Base-by-base conservation (phyloP, 768 basidiomycete genomes). In the Naganishia vishniacii region DNA sequence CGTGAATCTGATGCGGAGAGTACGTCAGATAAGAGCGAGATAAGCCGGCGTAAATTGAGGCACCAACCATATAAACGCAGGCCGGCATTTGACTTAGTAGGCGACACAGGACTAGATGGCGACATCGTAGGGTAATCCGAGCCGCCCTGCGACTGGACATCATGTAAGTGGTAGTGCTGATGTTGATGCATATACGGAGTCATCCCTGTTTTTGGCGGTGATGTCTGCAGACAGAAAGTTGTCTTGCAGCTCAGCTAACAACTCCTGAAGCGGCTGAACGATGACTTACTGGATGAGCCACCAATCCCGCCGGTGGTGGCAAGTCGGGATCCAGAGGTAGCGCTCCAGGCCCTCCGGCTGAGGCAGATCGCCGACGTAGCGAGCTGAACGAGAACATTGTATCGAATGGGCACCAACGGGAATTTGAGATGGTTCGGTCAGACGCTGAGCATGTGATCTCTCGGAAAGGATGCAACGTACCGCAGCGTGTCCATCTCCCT, bases 251-350 rank as follows among this genome's bases (percentile, higher is more conserved):
- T n/a, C n/a, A n/a, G n/a, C n/a, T n/a, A n/a, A n/a, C n/a, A n/a
- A n/a, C n/a, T n/a, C n/a, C n/a, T n/a, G n/a, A n/a, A n/a, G n/a
- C n/a, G n/a, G n/a, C n/a, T n/a, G n/a, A n/a, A n/a, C n/a, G n/a
- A n/a, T n/a, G 31, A 44, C 44, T 28, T 28, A 61, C 61, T 25
- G 69, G 42, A 23, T 0, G 87, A 81, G 1, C 53, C 34, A 40
- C 53, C 53, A 34, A 13, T 8, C 32, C 7, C 4, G 85, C 81
- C 67, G 84, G 81, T 71, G 84, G 85, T 44, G 92, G 92, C 49
- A 94, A 84, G 83, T 95, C 92, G 69, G 91, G 91, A 78, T 95
- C 92, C 61, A 93, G 82, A 64, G 88, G 81, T 72, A 91, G 84
- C 25, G 87, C 86, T 41, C 89, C 89, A 65, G 89, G 91, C 11